Evolutionary conservation across 169 alveolate species (phyloP), one percentile per base, ranked within the genome.

Genomic region (Plasmodium inui): DNA sequence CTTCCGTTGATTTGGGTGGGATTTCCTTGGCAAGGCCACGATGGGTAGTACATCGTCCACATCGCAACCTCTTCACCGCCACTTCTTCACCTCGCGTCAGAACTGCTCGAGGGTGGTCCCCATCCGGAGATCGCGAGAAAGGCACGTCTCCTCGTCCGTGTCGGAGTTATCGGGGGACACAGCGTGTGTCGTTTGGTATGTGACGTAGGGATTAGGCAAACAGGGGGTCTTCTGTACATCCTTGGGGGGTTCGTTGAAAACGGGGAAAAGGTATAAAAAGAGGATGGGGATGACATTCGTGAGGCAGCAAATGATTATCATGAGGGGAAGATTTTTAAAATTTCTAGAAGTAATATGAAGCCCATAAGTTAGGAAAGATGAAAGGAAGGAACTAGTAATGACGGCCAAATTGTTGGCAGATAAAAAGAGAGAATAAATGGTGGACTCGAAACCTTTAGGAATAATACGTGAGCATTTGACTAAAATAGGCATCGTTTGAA

Each of bases 381-480:
- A 96, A 41, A 97, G 44, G 57, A 96, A 95, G 10, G 98, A 95
- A 83, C 98, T 95, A n/a, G 96, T 53, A 67, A 97, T 96, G 72
- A 95, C 83, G 14, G 98, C 99, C 44, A 97, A 92, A 92, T 96
- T 95, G 83, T 94, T 94, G 7, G 97, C 97, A 26, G 98, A 96
- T 84, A 96, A 93, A 61, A 98, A 95, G 88, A 97, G 93, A 17
- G 98, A 97, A 95, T 96, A 96, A 83, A 98, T 96, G 81, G 98
- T 96, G 8, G 98, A 97, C 96, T 97, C 99, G 67, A 96, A 95
- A 9, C 98, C 98, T 84, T 96, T 95, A n/a, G 99, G 99, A 95
- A 98, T 96, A 50, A 96, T 91, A 30, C 97, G 88, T 61, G 98
- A 96, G 17, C 98, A 97, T 93, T 96, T 83, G 84, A 97, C 97